These are phyloP conservation scores for Aspergillus ibericus DNA, from an alignment of 2,329 filamentous ascomycete species.

Conservation along the genomic window DNA sequence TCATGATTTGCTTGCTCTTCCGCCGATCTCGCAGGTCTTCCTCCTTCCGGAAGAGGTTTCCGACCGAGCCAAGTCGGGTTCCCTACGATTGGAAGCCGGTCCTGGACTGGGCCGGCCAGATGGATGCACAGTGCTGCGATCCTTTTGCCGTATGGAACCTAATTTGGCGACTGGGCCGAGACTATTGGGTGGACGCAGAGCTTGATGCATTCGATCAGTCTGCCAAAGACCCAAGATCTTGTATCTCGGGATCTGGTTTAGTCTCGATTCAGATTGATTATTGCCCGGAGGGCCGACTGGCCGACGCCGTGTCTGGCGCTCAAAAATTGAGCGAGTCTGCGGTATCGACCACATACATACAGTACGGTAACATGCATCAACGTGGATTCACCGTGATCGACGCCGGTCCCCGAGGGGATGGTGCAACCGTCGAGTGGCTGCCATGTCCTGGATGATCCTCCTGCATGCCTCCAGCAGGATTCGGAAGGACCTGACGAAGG, in stretches of 20 bases:
- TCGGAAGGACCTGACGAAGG: neutral
- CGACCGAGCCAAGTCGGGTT: neutral
- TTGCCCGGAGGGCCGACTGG: neutral
- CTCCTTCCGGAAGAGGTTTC: neutral
- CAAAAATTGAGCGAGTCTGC: neutral
- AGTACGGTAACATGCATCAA: neutral
- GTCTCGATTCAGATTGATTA: neutral
- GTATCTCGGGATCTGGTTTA: neutral
- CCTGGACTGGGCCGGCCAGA: neutral
- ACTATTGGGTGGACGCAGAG: neutral
- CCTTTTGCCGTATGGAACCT: neutral
- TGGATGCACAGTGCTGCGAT: neutral
- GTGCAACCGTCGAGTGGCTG: conserved; percentile 3
- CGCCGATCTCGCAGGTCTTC: neutral
- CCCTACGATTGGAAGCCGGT: neutral
- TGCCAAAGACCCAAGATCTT: neutral
- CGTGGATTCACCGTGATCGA: neutral
- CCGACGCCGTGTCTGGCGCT: neutral
- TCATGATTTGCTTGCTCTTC: neutral
- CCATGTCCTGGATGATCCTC: neutral
- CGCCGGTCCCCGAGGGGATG: neutral
- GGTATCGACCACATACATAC: neutral
- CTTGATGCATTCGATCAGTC: neutral
- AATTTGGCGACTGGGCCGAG: neutral
- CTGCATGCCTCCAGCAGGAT: neutral